These are phyloP conservation scores for Casuarina equisetifolia DNA, from an alignment of 306 rosid genomes.

Conservation along the genomic window DNA sequence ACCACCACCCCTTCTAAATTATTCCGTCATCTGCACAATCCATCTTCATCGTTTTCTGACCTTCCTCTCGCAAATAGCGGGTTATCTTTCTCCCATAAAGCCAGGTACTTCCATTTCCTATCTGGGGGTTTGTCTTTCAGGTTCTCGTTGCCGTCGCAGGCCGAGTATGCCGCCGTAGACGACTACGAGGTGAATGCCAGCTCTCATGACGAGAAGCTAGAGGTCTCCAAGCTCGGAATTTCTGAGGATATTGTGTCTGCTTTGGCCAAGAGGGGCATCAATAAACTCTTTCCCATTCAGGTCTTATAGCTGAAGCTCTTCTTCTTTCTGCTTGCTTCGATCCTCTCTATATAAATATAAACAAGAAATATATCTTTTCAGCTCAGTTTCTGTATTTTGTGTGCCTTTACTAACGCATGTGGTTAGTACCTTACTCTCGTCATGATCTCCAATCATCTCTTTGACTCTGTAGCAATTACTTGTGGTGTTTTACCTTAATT, in stretches of 20 bases:
- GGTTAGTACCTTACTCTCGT: not conserved
- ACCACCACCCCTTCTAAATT: conserved; percentile 8
- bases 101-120: conserved; percentile 47
- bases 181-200: conserved; percentile 48
- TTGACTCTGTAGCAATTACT: not conserved
- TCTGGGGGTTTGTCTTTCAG: conserved; percentile 51
- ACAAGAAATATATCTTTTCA: not conserved
- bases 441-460: not conserved
- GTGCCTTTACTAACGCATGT: not conserved
- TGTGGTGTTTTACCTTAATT: conserved; percentile 13
- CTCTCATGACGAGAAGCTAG: conserved; percentile 67
- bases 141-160: conserved; percentile 46
- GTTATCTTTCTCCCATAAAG: conserved; percentile 26
- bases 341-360: not conserved
- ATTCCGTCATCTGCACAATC: not conserved
- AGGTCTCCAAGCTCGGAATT: conserved; percentile 74
- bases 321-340: not conserved
- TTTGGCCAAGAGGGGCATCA: conserved; percentile 75
- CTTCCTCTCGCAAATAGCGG: not conserved
- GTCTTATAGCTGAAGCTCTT: conserved; percentile 25
- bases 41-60: conserved; percentile 11
- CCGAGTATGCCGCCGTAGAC: conserved; percentile 63
- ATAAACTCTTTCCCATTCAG: conserved; percentile 93
- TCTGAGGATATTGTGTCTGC: conserved; percentile 72
- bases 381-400: not conserved